Evolutionary conservation across 2,329 filamentous ascomycete genomes (phyloP), one percentile per base, ranked within the genome.

Genomic region (Talaromyces sp.): DNA sequence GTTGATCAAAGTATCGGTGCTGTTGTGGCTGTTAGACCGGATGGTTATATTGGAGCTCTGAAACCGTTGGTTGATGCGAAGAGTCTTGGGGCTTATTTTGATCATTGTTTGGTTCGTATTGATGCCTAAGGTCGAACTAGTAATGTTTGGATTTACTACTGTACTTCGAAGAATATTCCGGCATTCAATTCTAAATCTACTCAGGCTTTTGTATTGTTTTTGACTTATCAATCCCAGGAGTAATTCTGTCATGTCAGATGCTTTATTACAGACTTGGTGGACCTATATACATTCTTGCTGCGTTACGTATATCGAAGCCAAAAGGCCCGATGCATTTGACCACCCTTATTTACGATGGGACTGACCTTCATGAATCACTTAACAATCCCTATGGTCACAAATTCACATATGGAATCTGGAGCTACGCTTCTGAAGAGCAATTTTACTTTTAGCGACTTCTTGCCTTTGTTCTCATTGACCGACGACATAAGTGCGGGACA

Each of bases 1-100:
- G 74, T 79, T 7, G 60, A 71, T 57, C 57, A 66, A 2, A 46
- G 64, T 4, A 55, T 68, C 16, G 76, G 76, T 6, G 74, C 70
- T 2, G 35, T 77, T 35, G 71, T 72, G 18, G 69, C 76, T 16
- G 66, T 78, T 6, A 70, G 76, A 21, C 76, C 76, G 0, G 76
- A 79, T 69, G 76, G 75, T 12, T 77, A 76, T 66, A 64, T 77
- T 58, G 75, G 75, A 18, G 61, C 59, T 5, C 35, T 57, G 16
- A 57, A 42, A 42, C 65, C 12, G 6, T 42, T 57, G 35, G 8
- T 7, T 31, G 54, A 57, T 18, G 54, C 21, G 25, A n/a, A 5
- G 35, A 42, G 54, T 18, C 54, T 57, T 25, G 37, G 14, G 8
- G n/a, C 8, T n/a, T 57, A 57, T 57, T 57, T 57, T 21, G 54